Evolutionary conservation across 441 rosid genomes (phyloP), one percentile per base, ranked within the genome.

Genomic region (Gossypium aridum): DNA sequence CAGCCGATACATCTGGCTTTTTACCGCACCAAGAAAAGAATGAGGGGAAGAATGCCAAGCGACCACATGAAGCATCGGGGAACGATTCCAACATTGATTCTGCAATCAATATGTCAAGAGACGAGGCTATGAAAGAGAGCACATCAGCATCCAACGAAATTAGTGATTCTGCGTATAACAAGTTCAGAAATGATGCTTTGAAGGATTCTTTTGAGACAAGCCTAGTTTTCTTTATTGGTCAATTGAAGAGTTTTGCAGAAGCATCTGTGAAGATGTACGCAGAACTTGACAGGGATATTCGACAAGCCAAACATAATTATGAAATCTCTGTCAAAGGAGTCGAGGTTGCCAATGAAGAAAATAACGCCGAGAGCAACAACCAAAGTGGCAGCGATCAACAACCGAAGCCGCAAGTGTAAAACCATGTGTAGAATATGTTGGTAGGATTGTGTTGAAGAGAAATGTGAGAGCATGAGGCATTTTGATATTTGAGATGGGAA

Each of bases 11-110:
- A 1, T 72, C 85, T 60, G 81, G 75, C 57, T 86, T 92, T 82
- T 77, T 90, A 72, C 99, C 98, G 2, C 81, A 76, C 7, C 90
- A 87, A 79, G 99, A 92, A 73, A 93, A 87, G 89, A 90, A 80
- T 49, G 89, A 86, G 17, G 89, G 79, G 73, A 93, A 88, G 85
- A 83, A 79, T 7, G 54, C 75, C 1, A 75, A 55, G n/a, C 68
- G 17, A 77, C 80, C 71, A n/a, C 62, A 43, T 2, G 65, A 80
- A 64, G 34, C 53, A 62, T 25, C 77, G 7, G 78, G 79, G 82
- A 85, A 82, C 76, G 83, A 74, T 63, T 91, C 87, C 19, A 78
- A 60, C 0, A 64, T 81, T 64, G 87, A 87, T 55, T 71, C 80
- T 6, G 84, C 83, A 7, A 73, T 76, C 43, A 83, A 87, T 70